Conservation (phyloP, 139 green algal genomes). For the Medakamo hakoo region DNA sequence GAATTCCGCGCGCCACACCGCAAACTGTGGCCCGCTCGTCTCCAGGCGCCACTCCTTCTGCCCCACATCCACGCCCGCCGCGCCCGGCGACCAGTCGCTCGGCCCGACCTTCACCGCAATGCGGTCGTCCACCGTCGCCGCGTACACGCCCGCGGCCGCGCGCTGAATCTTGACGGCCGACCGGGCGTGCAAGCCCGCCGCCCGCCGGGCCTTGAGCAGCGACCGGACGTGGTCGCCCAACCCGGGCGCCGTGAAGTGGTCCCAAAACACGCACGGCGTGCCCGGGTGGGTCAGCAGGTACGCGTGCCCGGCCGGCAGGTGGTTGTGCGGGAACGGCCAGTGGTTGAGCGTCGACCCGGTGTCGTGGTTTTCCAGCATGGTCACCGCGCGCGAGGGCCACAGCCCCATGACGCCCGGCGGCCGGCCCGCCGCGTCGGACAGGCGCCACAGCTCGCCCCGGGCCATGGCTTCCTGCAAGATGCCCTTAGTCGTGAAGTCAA, state of each 20-base stretch:
- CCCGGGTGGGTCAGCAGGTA: conserved; percentile 90
- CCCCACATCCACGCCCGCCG: conserved; percentile 19
- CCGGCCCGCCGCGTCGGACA: conserved; percentile 64
- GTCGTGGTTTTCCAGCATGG: conserved; percentile 97
- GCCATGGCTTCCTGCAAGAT: conserved; percentile 84
- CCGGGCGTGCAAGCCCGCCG: conserved; percentile 47
- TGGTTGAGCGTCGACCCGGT: conserved; percentile 68
- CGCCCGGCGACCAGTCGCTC: conserved; percentile 42
- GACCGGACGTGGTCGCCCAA: conserved; percentile 46
- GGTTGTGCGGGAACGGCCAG: conserved; percentile 58
- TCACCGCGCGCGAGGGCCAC: conserved; percentile 83
- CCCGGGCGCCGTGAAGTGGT: conserved; percentile 52
- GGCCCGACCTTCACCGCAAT: conserved; percentile 48
- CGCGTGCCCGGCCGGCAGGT: conserved; percentile 67
- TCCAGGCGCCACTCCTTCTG: conserved; percentile 48
- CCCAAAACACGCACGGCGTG: conserved; percentile 78
- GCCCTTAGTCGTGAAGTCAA: conserved; percentile 97
- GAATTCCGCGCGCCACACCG: conserved; percentile 39
- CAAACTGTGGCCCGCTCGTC: conserved; percentile 48
- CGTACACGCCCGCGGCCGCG: conserved; percentile 52
- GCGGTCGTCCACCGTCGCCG: conserved; percentile 66
- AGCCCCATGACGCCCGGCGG: conserved; percentile 72
- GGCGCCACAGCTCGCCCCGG: conserved; percentile 84
- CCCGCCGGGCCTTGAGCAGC: conserved; percentile 30
- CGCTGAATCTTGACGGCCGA: conserved; percentile 49